phyloP scores from a whole-genome alignment of 768 basidiomycete genomes.

The Suillus plorans region DNA sequence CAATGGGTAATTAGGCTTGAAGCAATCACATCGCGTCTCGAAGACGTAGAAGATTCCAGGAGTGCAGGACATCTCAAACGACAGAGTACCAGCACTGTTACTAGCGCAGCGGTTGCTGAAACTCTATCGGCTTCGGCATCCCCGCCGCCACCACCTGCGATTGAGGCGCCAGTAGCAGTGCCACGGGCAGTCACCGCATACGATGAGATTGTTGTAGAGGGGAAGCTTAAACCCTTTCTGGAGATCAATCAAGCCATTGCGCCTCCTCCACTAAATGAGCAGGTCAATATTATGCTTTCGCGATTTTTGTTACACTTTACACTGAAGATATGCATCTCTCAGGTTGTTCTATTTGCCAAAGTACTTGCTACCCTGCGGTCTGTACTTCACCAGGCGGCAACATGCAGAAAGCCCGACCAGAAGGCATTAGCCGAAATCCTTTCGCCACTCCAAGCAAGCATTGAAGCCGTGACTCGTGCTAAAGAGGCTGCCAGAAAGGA shows the following conservation, averaged over 20 bases:
- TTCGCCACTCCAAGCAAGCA: constrained; percentile 63
- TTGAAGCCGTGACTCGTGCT: constrained; percentile 74
- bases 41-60: constrained; percentile 76
- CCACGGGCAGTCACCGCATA: constrained; percentile 71
- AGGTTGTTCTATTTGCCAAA: constrained; percentile 71
- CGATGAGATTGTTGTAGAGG: constrained; percentile 70
- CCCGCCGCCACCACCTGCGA: constrained; percentile 32
- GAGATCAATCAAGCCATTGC: constrained; percentile 72
- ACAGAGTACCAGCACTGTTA: constrained; percentile 32
- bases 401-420: constrained; percentile 80
- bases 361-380: constrained; percentile 68
- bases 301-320: neutral
- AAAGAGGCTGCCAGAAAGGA: constrained; percentile 82
- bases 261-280: constrained; percentile 66
- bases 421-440: constrained; percentile 57
- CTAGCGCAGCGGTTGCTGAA: constrained; percentile 23
- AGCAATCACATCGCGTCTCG: constrained; percentile 91
- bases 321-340: constrained; percentile 10
- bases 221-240: constrained; percentile 71
- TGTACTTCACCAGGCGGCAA: constrained; percentile 63
- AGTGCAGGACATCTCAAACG: constrained; percentile 21
- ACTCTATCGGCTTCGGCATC: constrained; percentile 30
- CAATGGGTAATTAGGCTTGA: constrained; percentile 57
- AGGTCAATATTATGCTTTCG: constrained; percentile 49
- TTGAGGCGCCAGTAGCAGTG: constrained; percentile 38